A percentile compares a stretch with the other conserved stretches of the same genome.
Evolutionary conservation across 73 alveolate species (phyloP).

Genomic region (Vitrella brassicaformis): DNA sequence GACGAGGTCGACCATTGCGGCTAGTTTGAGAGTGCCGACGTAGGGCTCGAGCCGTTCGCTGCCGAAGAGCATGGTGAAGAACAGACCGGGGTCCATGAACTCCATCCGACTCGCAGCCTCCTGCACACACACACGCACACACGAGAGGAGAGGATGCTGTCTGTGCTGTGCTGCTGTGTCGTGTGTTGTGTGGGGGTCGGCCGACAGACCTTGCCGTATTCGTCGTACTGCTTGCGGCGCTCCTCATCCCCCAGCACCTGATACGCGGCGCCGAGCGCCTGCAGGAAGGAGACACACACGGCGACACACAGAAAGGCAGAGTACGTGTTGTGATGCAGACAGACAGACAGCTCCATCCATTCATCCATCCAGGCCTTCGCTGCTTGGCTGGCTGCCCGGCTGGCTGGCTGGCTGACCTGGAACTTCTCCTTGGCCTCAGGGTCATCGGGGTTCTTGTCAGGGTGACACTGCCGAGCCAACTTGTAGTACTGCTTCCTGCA

Average conservation of each 20-base stretch:
- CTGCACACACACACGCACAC: too few relatives aligned
- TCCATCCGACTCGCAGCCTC: background rate
- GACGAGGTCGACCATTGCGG: too few relatives aligned
- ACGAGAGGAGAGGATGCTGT: too few relatives aligned
- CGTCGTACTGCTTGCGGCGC: conserved; percentile 14
- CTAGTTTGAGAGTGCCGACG: too few relatives aligned
- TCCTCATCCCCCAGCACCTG: conserved; percentile 16
- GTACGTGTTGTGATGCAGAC: too few relatives aligned
- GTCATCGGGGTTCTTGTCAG: conserved; percentile 44
- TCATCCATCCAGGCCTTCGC: too few relatives aligned
- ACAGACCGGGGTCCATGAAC: background rate
- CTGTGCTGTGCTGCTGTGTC: too few relatives aligned
- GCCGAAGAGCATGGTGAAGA: background rate
- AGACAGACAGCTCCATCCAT: too few relatives aligned
- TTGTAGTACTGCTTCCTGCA: conserved; percentile 35
- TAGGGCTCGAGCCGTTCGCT: background rate
- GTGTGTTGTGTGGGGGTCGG: background rate
- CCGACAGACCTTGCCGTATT: conserved; percentile 10
- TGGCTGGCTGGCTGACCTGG: too few relatives aligned
- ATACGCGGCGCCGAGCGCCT: conserved; percentile 17
- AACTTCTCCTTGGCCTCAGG: conserved; percentile 16
- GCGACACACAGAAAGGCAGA: too few relatives aligned
- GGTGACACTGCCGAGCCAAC: conserved; percentile 33
- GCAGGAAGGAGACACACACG: too few relatives aligned
- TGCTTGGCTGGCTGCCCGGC: too few relatives aligned